These are phyloP conservation scores for Rhizopus sp. DNA, from an alignment of 371 early-diverging fungal genomes.

Conservation along the genomic window DNA sequence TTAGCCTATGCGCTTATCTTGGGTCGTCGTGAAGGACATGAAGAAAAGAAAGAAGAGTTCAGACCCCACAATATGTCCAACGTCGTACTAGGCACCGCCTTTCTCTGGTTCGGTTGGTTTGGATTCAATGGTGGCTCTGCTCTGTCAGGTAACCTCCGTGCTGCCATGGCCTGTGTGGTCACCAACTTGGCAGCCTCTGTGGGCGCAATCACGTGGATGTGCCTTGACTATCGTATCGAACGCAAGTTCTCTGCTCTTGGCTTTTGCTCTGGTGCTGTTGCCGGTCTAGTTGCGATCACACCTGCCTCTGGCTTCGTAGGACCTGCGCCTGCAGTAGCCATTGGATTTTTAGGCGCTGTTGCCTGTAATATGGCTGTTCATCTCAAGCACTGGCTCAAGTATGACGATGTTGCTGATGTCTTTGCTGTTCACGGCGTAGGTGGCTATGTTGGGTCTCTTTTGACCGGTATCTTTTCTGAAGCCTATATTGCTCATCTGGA, in stretches of 20 bases:
- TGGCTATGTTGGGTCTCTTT: conserved; percentile 79
- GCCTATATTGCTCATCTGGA: conserved; percentile 71
- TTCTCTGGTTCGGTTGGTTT: conserved; percentile 92
- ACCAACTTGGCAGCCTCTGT: conserved; percentile 86
- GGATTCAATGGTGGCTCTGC: conserved; percentile 92
- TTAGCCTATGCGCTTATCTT: conserved; percentile 83
- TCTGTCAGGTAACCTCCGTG: conserved; percentile 77
- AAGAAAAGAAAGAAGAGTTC: conserved; percentile 47
- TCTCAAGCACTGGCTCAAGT: conserved; percentile 78
- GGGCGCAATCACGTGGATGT: conserved; percentile 85
- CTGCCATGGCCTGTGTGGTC: conserved; percentile 82
- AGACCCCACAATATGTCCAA: conserved; percentile 91
- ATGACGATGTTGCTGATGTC: conserved; percentile 88
- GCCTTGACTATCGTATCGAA: conserved; percentile 75
- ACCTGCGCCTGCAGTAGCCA: conserved; percentile 79
- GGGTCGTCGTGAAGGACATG: conserved; percentile 74
- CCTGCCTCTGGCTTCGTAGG: conserved; percentile 90
- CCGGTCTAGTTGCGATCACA: conserved; percentile 93
- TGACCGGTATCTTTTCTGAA: conserved; percentile 92
- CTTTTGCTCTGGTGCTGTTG: conserved; percentile 91
- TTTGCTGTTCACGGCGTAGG: conserved; percentile 91
- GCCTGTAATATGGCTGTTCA: conserved; percentile 78
- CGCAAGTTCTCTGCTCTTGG: conserved; percentile 84
- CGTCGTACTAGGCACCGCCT: conserved; percentile 83
- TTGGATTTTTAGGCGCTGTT: conserved; percentile 76